phyloP scores from a whole-genome alignment of 192 early-diverging fungal species.

The Tieghemiomyces parasiticus region DNA sequence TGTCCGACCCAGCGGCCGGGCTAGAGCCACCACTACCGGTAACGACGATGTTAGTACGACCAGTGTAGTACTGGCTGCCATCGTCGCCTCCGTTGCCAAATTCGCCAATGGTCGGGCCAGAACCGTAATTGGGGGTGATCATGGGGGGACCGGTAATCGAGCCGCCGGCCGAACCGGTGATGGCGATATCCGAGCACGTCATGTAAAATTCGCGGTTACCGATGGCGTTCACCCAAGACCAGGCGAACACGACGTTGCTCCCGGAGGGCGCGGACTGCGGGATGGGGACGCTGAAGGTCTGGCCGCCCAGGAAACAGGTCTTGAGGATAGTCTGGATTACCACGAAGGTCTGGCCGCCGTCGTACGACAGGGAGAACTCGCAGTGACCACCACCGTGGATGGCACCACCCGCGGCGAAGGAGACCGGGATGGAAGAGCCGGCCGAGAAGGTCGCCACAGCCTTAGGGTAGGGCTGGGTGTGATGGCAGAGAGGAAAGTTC shows the following conservation, averaged over 20 bases:
- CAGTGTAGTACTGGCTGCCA: not conserved
- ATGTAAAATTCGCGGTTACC: slow-evolving; percentile 57
- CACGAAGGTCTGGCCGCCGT: slow-evolving; percentile 43
- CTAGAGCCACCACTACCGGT: not conserved
- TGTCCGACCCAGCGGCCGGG: not conserved
- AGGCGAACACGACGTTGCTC: slow-evolving; percentile 35
- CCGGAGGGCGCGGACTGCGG: slow-evolving; percentile 32
- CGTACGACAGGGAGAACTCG: slow-evolving; percentile 48
- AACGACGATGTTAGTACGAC: not conserved
- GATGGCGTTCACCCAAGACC: slow-evolving; percentile 49
- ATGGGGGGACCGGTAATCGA: slow-evolving; percentile 19
- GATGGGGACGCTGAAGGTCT: slow-evolving; percentile 27
- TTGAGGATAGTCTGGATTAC: slow-evolving; percentile 41
- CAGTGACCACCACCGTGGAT: slow-evolving; percentile 52
- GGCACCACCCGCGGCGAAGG: slow-evolving; percentile 28
- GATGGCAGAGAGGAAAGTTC: slow-evolving; percentile 14
- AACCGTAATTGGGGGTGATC: slow-evolving; percentile 20
- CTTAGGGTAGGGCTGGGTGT: slow-evolving; percentile 11
- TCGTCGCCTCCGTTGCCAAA: not conserved
- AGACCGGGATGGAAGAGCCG: slow-evolving; percentile 26
- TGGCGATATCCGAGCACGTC: slow-evolving; percentile 43
- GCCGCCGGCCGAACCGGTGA: slow-evolving; percentile 19
- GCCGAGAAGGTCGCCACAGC: slow-evolving; percentile 28
- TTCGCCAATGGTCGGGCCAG: slow-evolving; percentile 10
- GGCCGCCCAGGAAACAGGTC: slow-evolving; percentile 28